phyloP scores from a whole-genome alignment of 331 rosid genomes.

The Malus hybrid region DNA sequence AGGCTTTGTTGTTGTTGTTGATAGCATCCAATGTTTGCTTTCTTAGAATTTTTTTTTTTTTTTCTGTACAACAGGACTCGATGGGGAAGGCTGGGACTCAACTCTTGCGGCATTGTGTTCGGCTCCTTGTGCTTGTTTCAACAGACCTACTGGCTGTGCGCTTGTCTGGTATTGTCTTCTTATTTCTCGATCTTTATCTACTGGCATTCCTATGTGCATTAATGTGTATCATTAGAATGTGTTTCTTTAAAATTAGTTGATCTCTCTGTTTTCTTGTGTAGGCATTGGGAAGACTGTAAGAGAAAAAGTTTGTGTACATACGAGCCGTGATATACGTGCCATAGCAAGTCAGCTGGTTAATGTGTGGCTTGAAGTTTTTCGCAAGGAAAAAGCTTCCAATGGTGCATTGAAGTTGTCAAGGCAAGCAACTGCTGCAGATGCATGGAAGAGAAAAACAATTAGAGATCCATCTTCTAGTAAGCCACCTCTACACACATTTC shows the following conservation, averaged over 20 bases:
- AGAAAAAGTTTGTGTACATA: conserved; percentile 99
- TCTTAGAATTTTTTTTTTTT: background rate
- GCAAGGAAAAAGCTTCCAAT: conserved; percentile 87
- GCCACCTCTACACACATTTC: conserved; percentile 71
- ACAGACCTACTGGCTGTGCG: conserved; percentile 91
- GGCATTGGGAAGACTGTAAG: conserved; percentile 97
- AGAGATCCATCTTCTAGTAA: conserved; percentile 69
- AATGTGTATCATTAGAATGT: background rate
- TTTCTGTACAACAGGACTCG: conserved; percentile 64
- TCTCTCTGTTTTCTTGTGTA: conserved; percentile 33
- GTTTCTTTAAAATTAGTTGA: background rate
- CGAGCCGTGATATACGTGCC: conserved; percentile 99
- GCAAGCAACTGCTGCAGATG: conserved; percentile 53
- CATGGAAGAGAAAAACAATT: conserved; percentile 51
- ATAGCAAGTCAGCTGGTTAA: conserved; percentile 96
- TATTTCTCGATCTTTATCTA: background rate
- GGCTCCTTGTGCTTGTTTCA: conserved; percentile 93
- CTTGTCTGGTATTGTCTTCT: conserved; percentile 56
- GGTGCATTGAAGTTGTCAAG: conserved; percentile 70
- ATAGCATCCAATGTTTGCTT: conserved; percentile 4
- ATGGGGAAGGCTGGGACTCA: conserved; percentile 99
- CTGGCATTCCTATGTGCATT: conserved; percentile 1
- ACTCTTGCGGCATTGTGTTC: conserved; percentile 97
- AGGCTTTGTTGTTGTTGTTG: background rate
- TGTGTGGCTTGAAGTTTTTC: conserved; percentile 97